A percentile compares a stretch with the other conserved stretches of the same genome.
These are phyloP conservation scores for Rubia peregrina DNA, from an alignment of 305 asterid species.

Conservation along the genomic window DNA sequence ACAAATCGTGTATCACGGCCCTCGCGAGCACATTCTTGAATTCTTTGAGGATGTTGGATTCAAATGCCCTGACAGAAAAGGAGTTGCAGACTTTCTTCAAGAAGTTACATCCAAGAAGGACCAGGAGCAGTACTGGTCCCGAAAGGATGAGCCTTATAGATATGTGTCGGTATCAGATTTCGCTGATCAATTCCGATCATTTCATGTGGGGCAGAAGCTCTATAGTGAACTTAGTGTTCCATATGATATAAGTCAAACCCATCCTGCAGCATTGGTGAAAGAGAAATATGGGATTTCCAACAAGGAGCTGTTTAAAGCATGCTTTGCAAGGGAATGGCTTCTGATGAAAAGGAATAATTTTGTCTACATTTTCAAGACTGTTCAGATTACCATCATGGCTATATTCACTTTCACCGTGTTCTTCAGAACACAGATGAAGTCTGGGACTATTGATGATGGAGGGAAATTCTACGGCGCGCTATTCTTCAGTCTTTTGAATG, in stretches of 20 bases:
- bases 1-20: constrained; percentile 74
- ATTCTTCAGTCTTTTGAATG: constrained; percentile 66
- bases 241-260: constrained; percentile 52
- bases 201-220: constrained; percentile 60
- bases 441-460: constrained; percentile 59
- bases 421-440: constrained; percentile 74
- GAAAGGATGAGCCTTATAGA: constrained; percentile 51
- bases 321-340: constrained; percentile 78
- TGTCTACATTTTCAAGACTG: constrained; percentile 69
- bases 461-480: constrained; percentile 74
- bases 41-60: constrained; percentile 80
- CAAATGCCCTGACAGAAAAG: constrained; percentile 89
- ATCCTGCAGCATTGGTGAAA: constrained; percentile 90
- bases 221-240: constrained; percentile 59
- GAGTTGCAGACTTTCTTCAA: constrained; percentile 87
- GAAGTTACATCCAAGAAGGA: constrained; percentile 86
- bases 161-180: constrained; percentile 62
- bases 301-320: constrained; percentile 67
- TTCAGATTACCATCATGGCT: constrained; percentile 86
- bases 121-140: constrained; percentile 87
- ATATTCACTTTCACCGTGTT: constrained; percentile 75
- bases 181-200: constrained; percentile 50
- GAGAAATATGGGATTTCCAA: constrained; percentile 74
- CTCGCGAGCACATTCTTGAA: constrained; percentile 68
- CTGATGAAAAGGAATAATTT: constrained; percentile 73